Conservation (phyloP, 768 basidiomycete genomes). For the Hygrophorus pudorinus region DNA sequence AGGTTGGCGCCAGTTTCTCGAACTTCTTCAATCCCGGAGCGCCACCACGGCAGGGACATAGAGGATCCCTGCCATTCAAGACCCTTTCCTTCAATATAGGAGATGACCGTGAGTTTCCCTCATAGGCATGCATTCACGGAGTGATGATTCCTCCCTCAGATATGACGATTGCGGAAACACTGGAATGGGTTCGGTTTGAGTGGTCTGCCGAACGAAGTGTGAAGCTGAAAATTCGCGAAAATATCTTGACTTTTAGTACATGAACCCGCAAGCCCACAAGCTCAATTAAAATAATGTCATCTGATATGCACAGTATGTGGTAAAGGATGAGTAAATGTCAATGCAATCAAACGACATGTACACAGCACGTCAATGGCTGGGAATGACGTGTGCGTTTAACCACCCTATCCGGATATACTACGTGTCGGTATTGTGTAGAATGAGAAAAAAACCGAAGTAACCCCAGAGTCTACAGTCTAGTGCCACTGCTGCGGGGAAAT, state of each 20-base stretch:
- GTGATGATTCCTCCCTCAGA: conserved; percentile 17
- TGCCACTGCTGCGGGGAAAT: no score
- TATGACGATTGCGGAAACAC: conserved; percentile 42
- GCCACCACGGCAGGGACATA: conserved; percentile 81
- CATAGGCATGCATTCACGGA: background rate
- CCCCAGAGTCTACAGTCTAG: no score
- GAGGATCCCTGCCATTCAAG: conserved; percentile 82
- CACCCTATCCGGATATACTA: no score
- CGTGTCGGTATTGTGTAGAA: no score
- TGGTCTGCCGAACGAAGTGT: conserved; percentile 84
- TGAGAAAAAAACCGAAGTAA: no score
- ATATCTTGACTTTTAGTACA: conserved; percentile 79
- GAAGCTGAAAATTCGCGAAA: conserved; percentile 72
- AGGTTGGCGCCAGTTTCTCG: conserved; percentile 82
- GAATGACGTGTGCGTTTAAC: no score
- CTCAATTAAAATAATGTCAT: no score
- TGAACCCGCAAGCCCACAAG: conserved; percentile 14
- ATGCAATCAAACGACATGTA: no score
- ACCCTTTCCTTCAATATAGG: conserved; percentile 79
- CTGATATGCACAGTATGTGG: no score
- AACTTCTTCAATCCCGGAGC: conserved; percentile 89
- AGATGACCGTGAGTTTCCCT: conserved; percentile 52
- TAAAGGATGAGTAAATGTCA: no score
- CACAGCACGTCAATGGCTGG: no score
- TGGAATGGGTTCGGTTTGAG: conserved; percentile 70